Evolutionary conservation across 805 yeast genomes (phyloP).

Genomic region (Diddensiella transvaalensis): DNA sequence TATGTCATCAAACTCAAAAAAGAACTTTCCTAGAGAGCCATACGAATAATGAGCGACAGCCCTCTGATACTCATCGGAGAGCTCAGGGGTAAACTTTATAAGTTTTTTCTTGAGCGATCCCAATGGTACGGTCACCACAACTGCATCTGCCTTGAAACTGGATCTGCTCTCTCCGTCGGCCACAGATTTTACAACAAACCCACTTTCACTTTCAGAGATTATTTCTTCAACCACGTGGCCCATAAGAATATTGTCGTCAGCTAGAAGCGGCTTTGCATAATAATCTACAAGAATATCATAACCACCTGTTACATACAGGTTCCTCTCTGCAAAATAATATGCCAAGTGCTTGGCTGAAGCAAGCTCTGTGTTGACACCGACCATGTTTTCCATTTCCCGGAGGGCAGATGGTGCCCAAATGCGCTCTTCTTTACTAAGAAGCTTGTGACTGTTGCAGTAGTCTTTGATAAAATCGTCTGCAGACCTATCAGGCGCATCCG

Average conservation of each 20-base stretch:
- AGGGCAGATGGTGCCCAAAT: slow-evolving; percentile 24
- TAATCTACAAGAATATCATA: slow-evolving; percentile 22
- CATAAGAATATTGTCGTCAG: slow-evolving; percentile 19
- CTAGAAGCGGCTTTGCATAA: slow-evolving; percentile 18
- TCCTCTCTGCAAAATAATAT: slow-evolving; percentile 20
- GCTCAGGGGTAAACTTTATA: slow-evolving; percentile 24
- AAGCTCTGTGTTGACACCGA: slow-evolving; percentile 18
- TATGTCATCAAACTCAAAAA: slow-evolving; percentile 28
- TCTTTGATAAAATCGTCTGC: slow-evolving; percentile 25
- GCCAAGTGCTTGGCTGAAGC: slow-evolving; percentile 19
- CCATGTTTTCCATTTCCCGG: slow-evolving; percentile 22
- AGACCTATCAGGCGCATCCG: slow-evolving; percentile 22
- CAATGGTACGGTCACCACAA: slow-evolving; percentile 30
- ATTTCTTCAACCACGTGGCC: slow-evolving; percentile 18
- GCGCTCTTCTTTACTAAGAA: slow-evolving; percentile 21
- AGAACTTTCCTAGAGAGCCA: slow-evolving; percentile 32
- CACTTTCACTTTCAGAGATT: slow-evolving; percentile 8
- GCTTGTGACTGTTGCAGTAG: slow-evolving; percentile 21
- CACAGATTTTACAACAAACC: slow-evolving; percentile 6
- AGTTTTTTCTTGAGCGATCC: slow-evolving; percentile 27
- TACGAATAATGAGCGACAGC: slow-evolving; percentile 24
- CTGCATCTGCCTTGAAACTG: slow-evolving; percentile 26
- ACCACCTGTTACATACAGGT: slow-evolving; percentile 24
- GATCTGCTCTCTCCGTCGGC: slow-evolving; percentile 10
- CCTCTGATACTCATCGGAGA: slow-evolving; percentile 19